Base-by-base conservation (phyloP, 495 filamentous ascomycete species). In the Penicillium macrosclerotiorum region DNA sequence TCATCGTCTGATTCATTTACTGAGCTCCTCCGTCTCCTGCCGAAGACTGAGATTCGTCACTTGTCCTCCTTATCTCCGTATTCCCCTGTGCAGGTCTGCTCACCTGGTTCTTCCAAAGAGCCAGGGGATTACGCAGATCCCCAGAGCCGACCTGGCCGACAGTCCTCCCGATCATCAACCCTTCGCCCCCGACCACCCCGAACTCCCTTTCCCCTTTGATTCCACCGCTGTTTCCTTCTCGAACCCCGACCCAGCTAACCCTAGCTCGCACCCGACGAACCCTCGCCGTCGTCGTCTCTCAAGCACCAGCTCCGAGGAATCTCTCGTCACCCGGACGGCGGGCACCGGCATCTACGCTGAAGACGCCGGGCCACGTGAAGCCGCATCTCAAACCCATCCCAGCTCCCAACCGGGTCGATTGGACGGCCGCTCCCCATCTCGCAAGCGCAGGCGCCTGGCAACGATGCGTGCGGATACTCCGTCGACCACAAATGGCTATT, bases 81-180 rank as follows among this genome's bases (percentile, higher is more conserved):
- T 37, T 11, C 36, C 26, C 45, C 46, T 22, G 42, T 52, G 46
- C 47, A 68, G 67, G 55, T 72, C 69, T 75, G 68, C 71, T 69
- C 68, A 62, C 68, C 71, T 75, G 71, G 71, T 75, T 75, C 69
- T 72, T 58, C 22, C 43, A 61, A 54, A 67, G 71, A 76, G 67
- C 73, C 69, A 69, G 71, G 62, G 51, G 50, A 60, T 57, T 67
- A 71, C 68, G 76, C 68, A 69, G 59, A 66, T 68, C 73, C 62
- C 58, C 43, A 57, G 56, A 42, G 71, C 77, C 80, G 82, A 80
- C 74, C 82, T 86, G 82, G 82, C 80, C 69, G 67, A 79, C 75
- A 69, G 80, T 69, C 60, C 52, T 55, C 55, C 72, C 53, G 61
- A 65, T 42, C 65, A 66, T 53, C 65, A n/a, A n/a, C n/a, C 79